Evolutionary conservation across 495 filamentous ascomycete species (phyloP).

Genomic region (Entonaema liquescens): DNA sequence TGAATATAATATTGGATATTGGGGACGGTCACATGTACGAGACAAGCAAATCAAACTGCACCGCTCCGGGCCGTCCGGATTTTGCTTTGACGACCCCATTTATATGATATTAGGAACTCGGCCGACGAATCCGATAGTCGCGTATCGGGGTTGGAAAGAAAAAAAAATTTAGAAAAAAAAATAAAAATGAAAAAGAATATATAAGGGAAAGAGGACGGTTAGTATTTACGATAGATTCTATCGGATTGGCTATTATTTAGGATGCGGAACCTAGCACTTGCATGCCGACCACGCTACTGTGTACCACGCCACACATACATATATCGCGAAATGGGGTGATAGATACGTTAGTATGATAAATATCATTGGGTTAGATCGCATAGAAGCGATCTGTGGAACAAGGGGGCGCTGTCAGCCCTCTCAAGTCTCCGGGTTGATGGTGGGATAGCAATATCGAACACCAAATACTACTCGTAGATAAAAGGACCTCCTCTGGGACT

Average conservation of each 20-base stretch:
- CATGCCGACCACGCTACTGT: conserved; percentile 36
- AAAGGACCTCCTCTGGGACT: too few relatives aligned
- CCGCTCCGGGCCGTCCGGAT: conserved; percentile 6
- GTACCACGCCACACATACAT: conserved; percentile 29
- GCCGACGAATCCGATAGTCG: conserved; percentile 9
- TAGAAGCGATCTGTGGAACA: conserved; percentile 10
- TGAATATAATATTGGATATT: background rate
- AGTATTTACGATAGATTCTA: conserved; percentile 3
- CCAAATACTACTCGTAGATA: background rate
- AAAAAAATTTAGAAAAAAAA: background rate
- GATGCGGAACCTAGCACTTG: conserved; percentile 41
- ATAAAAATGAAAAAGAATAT: background rate
- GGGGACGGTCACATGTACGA: background rate
- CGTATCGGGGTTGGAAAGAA: background rate
- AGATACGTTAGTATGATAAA: conserved; percentile 16
- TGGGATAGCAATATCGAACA: background rate
- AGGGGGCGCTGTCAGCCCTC: background rate
- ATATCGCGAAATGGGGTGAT: conserved; percentile 30
- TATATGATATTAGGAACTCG: conserved; percentile 12
- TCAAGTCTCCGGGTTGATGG: background rate
- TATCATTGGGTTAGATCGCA: conserved; percentile 20
- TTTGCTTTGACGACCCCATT: background rate
- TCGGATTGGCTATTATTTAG: conserved; percentile 32
- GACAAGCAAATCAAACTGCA: background rate
- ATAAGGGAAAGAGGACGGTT: background rate